Evolutionary conservation across 768 basidiomycete genomes (phyloP), one percentile per base, ranked within the genome.

Genomic region (Cystobasidium onofrii): DNA sequence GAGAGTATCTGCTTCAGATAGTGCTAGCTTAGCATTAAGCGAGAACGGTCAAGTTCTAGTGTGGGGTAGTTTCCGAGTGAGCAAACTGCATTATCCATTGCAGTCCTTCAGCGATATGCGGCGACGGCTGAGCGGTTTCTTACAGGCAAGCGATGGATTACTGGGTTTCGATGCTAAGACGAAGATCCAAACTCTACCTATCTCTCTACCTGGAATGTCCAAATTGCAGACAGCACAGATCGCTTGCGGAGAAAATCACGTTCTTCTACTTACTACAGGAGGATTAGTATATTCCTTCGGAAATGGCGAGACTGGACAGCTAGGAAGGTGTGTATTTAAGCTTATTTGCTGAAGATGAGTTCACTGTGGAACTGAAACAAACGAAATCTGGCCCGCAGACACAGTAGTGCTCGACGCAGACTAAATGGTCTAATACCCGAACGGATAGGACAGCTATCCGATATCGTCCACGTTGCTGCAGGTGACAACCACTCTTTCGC

Each of bases 221-320:
- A 36, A 39, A 27, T 25, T n/a, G 29, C 44, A 52, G 20, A 25
- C 41, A 10, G 66, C 33, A 4, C n/a, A 55, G 18, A 85, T 93
- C 67, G 89, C 86, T 1, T 87, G 89, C 34, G 95, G 95, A 25
- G 86, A 86, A 80, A 93, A 98, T 78, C 95, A 97, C 80, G 84
- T 96, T 29, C 83, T 98, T 70, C 90, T 92, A 13, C 84, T 97
- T 43, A 95, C 92, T 2, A 89, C 89, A 0, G 88, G 89, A 70
- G 95, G 95, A 10, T 86, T 87, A 77, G 86, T 98, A 67, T 91
- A 89, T 78, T 87, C 90, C 3, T 91, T 91, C 87, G 95, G 95
- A 12, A 89, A 90, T 46, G 91, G 91, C 61, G 90, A 95, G 80
- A 89, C 93, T 78, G 87, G 88, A 64, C 92, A 95, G 77, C 87